Evolutionary conservation across 1,284 basidiomycete genomes (phyloP).

Genomic region (Apiotrichum veenhuisii): DNA sequence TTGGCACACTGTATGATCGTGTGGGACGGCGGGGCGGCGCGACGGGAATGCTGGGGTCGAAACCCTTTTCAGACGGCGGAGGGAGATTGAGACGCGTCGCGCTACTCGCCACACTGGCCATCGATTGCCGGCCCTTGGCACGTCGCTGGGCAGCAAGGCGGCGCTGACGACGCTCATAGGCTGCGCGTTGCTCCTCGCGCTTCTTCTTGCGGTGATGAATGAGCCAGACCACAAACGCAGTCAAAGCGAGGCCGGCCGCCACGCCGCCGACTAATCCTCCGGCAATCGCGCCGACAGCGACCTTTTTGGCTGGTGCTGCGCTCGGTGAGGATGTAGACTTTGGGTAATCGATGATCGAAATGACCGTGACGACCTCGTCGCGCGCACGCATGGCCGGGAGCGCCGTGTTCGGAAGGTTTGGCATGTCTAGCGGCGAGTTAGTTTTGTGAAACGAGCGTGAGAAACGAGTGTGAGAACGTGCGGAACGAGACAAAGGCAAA

Average conservation of each 20-base stretch:
- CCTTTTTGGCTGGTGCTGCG: neutral
- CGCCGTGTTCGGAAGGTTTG: slow-evolving; percentile 4
- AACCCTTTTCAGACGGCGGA: slow-evolving; percentile 4
- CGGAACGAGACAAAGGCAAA: too few species aligned
- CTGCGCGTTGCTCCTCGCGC: slow-evolving; percentile 11
- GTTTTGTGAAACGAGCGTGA: neutral
- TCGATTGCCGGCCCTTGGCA: neutral
- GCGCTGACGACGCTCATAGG: slow-evolving; percentile 1
- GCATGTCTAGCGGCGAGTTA: slow-evolving; percentile 1
- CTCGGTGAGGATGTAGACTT: neutral
- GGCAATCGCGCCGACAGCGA: slow-evolving; percentile 22
- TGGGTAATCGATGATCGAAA: slow-evolving; percentile 4
- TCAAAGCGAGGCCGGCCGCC: slow-evolving; percentile 21
- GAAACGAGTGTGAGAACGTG: too few species aligned
- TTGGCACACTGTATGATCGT: neutral
- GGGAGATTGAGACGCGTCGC: neutral
- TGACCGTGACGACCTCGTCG: slow-evolving; percentile 14
- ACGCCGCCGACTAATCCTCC: slow-evolving; percentile 34
- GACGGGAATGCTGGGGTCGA: slow-evolving; percentile 9
- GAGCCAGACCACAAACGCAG: slow-evolving; percentile 18
- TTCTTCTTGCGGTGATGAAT: slow-evolving; percentile 18
- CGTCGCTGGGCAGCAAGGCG: slow-evolving; percentile 5
- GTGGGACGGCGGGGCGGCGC: neutral
- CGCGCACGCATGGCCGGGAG: neutral
- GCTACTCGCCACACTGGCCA: neutral